These are phyloP conservation scores for Colletotrichum liaoningense DNA, from an alignment of 2,329 filamentous ascomycete species.

Conservation along the genomic window DNA sequence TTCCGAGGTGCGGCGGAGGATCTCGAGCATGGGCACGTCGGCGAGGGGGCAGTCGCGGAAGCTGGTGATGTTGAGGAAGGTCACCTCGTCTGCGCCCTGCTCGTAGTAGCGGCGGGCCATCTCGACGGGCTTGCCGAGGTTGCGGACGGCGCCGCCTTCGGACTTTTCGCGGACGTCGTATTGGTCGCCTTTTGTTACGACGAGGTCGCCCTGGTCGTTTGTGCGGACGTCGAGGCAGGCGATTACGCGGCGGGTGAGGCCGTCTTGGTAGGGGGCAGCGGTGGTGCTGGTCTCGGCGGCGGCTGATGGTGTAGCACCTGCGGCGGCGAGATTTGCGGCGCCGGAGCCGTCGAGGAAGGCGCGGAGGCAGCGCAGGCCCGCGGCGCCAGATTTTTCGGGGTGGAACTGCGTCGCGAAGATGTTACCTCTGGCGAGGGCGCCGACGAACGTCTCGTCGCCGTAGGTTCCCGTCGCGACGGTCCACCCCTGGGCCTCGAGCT, in stretches of 20 bases:
- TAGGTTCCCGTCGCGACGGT: constrained; percentile 91
- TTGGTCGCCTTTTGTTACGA: constrained; percentile 98
- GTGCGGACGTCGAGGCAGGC: constrained; percentile 95
- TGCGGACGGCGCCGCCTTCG: constrained; percentile 76
- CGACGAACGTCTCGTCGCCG: constrained; percentile 89
- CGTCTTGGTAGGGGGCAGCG: constrained; percentile 59
- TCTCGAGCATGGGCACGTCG: constrained; percentile 96
- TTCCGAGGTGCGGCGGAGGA: constrained; percentile 85
- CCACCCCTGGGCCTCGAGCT: constrained; percentile 87
- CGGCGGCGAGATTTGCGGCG: constrained; percentile 58
- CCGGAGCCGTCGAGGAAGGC: constrained; percentile 85
- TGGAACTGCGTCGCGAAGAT: constrained; percentile 96
- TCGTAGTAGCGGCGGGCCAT: constrained; percentile 95
- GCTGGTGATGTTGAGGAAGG: constrained; percentile 97
- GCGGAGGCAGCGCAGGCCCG: constrained; percentile 84
- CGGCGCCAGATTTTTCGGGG: constrained; percentile 94
- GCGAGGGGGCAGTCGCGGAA: constrained; percentile 95
- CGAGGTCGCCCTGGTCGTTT: constrained; percentile 93
- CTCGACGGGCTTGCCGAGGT: constrained; percentile 96
- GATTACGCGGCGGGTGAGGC: constrained; percentile 92
- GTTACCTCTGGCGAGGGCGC: constrained; percentile 87
- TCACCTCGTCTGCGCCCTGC: constrained; percentile 95
- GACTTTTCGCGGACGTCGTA: constrained; percentile 97
- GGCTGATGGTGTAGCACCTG: constrained; percentile 4
- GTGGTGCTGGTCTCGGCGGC: constrained; percentile 35